Conservation (phyloP, 257 asterid genomes). For the Lycium barbarum region DNA sequence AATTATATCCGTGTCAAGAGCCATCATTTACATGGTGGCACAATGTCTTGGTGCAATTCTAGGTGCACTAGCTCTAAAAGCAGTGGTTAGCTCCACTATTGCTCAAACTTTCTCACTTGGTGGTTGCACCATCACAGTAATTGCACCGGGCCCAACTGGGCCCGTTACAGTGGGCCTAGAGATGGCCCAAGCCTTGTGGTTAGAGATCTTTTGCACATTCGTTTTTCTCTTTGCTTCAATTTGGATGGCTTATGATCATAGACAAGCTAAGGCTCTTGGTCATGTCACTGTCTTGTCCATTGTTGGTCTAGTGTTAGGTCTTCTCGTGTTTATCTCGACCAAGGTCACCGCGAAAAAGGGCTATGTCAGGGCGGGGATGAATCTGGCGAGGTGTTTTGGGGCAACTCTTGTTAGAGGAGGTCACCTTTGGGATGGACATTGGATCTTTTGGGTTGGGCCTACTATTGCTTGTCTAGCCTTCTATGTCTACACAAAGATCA, state of each 20-base stretch:
- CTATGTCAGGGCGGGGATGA: conserved; percentile 71
- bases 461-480: conserved; percentile 60
- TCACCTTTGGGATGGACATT: conserved; percentile 76
- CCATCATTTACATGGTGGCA: conserved; percentile 57
- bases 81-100: conserved; percentile 52
- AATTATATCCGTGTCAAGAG: conserved; percentile 65
- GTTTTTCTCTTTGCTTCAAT: conserved; percentile 65
- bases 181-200: conserved; percentile 64
- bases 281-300: conserved; percentile 44
- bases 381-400: conserved; percentile 85
- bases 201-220: conserved; percentile 65
- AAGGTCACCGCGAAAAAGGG: conserved; percentile 64
- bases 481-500: conserved; percentile 67
- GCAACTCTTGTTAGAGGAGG: conserved; percentile 79
- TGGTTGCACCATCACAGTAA: conserved; percentile 65
- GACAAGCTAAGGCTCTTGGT: conserved; percentile 60
- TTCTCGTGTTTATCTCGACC: conserved; percentile 67
- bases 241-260: conserved; percentile 75
- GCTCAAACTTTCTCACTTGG: conserved; percentile 58
- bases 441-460: conserved; percentile 71
- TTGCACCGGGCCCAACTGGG: conserved; percentile 57
- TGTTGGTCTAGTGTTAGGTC: conserved; percentile 65
- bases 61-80: conserved; percentile 73
- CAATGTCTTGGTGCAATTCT: conserved; percentile 64
- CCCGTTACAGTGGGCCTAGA: conserved; percentile 53